Evolutionary conservation across 2,329 filamentous ascomycete species (phyloP), one percentile per base, ranked within the genome.

Genomic region (Arthrobotrys megalospora): DNA sequence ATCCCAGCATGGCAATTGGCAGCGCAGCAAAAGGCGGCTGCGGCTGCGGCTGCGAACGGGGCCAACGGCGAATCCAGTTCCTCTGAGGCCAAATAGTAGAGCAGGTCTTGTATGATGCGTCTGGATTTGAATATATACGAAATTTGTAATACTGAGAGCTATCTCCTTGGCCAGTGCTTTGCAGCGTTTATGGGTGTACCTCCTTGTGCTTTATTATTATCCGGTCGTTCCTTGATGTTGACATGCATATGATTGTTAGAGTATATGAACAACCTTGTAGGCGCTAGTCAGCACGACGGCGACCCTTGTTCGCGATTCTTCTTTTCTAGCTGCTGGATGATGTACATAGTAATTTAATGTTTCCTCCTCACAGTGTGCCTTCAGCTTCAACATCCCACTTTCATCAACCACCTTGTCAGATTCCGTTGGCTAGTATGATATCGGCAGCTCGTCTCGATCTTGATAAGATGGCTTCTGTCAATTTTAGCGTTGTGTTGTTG

Each of bases 1-100:
- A 88, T 88, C 58, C 87, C 87, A 5, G 85, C 85, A 5, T 88
- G 87, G 87, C 87, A 88, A 81, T 84, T 88, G 83, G 84, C 85
- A 4, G 87, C 87, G 0, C 76, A 79, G 48, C 75, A 78, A 58
- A 78, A 78, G 36, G 75, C 75, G 0, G 75, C 69, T 16, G 73
- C 66, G 0, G 75, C 75, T 1, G 86, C 86, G 38, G 80, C 75
- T 5, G 81, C 81, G 32, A 58, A 50, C 6, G 32, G 67, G 14
- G 24, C 77, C 7, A 71, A 67, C 50, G 73, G 66, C 34, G 72
- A 77, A 64, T 69, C 72, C 16, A 63, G 63, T 50, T 71, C 76
- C 10, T 45, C 63, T 12, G 76, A 72, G 16, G 62, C 67, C 36
- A 78, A 78, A 34, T 78, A 72, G 36, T 50, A 16, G 24, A 8